These are phyloP conservation scores for Gomphus bonarii DNA, from an alignment of 1,284 basidiomycete genomes.

Conservation along the genomic window DNA sequence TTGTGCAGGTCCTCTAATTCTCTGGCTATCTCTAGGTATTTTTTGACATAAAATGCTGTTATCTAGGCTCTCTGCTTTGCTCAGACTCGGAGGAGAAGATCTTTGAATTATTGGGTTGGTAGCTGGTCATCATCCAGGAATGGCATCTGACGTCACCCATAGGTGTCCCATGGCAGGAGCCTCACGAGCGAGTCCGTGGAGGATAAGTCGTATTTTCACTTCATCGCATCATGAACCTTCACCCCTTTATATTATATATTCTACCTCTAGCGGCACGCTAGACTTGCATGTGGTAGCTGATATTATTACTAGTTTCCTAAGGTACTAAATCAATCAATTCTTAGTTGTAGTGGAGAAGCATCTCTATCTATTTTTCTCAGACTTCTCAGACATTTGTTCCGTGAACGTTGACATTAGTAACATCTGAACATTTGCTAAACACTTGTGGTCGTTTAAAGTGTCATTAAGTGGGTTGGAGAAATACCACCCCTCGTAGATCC, in stretches of 20 bases:
- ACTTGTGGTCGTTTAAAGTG: too few relatives aligned
- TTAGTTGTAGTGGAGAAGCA: too few relatives aligned
- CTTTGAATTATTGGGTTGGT: conserved; percentile 55
- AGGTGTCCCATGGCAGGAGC: conserved; percentile 69
- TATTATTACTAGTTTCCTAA: not conserved
- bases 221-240: not conserved
- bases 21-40: not conserved
- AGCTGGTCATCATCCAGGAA: not conserved
- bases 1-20: conserved; percentile 52
- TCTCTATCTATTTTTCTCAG: not conserved
- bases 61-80: conserved; percentile 60
- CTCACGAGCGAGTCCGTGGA: conserved; percentile 48
- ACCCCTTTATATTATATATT: not conserved
- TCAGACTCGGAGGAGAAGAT: conserved; percentile 81
- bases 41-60: not conserved
- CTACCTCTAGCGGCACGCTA: not conserved
- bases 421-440: too few relatives aligned
- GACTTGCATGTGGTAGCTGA: not conserved
- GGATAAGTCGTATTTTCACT: not conserved
- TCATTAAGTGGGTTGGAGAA: too few relatives aligned
- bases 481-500: too few relatives aligned
- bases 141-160: not conserved
- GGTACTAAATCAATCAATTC: not conserved
- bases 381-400: too few relatives aligned
- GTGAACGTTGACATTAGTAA: too few relatives aligned